Evolutionary conservation across 495 filamentous ascomycete genomes (phyloP), one percentile per base, ranked within the genome.

Genomic region (Peziza echinospora): DNA sequence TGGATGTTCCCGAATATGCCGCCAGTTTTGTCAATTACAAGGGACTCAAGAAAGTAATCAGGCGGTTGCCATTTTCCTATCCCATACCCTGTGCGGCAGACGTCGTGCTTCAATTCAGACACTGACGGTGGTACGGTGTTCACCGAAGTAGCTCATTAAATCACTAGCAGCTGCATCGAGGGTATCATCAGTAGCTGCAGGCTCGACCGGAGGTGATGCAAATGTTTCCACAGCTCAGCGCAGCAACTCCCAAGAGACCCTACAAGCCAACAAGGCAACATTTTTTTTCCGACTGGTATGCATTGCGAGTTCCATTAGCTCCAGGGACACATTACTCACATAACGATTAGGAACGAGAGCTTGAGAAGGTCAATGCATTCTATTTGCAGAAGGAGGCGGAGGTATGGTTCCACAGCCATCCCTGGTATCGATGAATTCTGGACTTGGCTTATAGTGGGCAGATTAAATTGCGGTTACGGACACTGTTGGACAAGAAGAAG

Each of bases 1-100:
- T 97, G 55, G 89, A 97, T 64, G 82, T 97, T 26, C 89, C 89
- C 26, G 89, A 97, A 71, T 97, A 97, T 79, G 89, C 87, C 42
- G 84, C 87, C 44, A 93, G 84, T 65, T 96, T 97, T 61, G 86
- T 96, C 44, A 94, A 97, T 65, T 97, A 97, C 67, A 97, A 97
- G 67, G 87, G 83, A 47, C 69, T 97, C 51, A 97, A 97, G 64
- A 94, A 96, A 80, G 89, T 93, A 55, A 41, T 59, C 55, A 13
- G 30, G n/a, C 21, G 34, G 5, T 16, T 13, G 13, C n/a, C 21
- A 2, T 22, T 41, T 21, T 24, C 50, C 41, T 26, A 47, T 40
- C 49, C 57, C 52, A 49, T 49, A 46, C 23, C 51, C 52, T 41
- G 52, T 44, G 54, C 45, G 28, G 43, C 43, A 28, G 24, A 7